phyloP scores from a whole-genome alignment of 2,329 filamentous ascomycete species.

The Aspergillus melleus region DNA sequence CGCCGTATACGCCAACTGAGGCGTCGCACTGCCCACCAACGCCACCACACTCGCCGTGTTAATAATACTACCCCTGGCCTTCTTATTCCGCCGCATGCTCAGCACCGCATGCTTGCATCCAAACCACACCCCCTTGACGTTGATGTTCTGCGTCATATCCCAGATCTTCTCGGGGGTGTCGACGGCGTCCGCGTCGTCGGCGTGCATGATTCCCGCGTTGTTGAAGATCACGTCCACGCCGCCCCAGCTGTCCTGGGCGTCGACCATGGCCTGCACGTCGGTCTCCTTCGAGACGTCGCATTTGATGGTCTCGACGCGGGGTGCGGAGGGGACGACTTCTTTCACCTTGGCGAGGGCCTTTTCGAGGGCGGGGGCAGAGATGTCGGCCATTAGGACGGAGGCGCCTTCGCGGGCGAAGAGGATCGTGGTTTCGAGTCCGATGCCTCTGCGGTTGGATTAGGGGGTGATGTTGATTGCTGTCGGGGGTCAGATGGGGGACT shows the following conservation, averaged over 20 bases:
- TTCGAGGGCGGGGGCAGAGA: slow-evolving; percentile 74
- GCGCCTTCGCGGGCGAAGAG: slow-evolving; percentile 89
- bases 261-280: slow-evolving; percentile 73
- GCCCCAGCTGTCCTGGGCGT: slow-evolving; percentile 77
- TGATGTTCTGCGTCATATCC: slow-evolving; percentile 91
- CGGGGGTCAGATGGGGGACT: background rate
- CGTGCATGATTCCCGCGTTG: slow-evolving; percentile 97
- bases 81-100: slow-evolving; percentile 74
- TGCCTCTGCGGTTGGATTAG: slow-evolving; percentile 58
- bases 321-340: slow-evolving; percentile 60
- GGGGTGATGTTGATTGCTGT: background rate
- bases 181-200: slow-evolving; percentile 74
- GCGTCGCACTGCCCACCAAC: slow-evolving; percentile 80
- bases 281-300: slow-evolving; percentile 81
- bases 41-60: slow-evolving; percentile 91
- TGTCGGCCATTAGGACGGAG: slow-evolving; percentile 80
- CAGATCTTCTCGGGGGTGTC: slow-evolving; percentile 87
- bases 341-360: slow-evolving; percentile 74
- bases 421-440: slow-evolving; percentile 87
- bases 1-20: slow-evolving; percentile 89
- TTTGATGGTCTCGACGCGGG: slow-evolving; percentile 22
- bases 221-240: slow-evolving; percentile 93
- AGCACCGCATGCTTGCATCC: slow-evolving; percentile 90
- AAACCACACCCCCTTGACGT: slow-evolving; percentile 98
- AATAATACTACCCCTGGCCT: slow-evolving; percentile 79